Evolutionary conservation across 495 filamentous ascomycete genomes (phyloP).

Genomic region (Aspergillus ellipticus): DNA sequence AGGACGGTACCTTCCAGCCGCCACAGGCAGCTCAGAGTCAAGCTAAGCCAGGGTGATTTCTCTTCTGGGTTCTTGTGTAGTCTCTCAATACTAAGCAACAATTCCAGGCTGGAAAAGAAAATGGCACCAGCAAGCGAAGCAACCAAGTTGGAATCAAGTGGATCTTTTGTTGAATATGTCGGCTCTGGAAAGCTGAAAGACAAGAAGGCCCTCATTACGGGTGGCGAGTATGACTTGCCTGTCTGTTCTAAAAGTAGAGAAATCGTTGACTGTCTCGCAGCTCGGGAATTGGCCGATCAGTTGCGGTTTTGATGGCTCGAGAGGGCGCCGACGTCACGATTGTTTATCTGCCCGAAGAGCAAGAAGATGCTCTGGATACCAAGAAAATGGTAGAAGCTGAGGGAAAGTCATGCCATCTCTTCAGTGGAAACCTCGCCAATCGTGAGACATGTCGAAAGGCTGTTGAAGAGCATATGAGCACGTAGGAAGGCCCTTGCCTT

Average conservation of each 20-base stretch:
- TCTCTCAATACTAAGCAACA: background rate
- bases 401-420: slow-evolving; percentile 40
- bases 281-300: slow-evolving; percentile 51
- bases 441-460: slow-evolving; percentile 41
- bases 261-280: slow-evolving; percentile 18
- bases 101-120: slow-evolving; percentile 20
- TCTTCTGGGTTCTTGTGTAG: no score
- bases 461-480: slow-evolving; percentile 50
- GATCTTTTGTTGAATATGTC: slow-evolving; percentile 40
- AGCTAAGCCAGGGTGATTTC: slow-evolving; percentile 20
- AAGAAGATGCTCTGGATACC: slow-evolving; percentile 52
- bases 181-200: slow-evolving; percentile 48
- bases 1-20: slow-evolving; percentile 22
- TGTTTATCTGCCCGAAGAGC: slow-evolving; percentile 51
- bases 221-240: slow-evolving; percentile 43
- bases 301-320: slow-evolving; percentile 53
- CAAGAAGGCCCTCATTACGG: slow-evolving; percentile 53
- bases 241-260: background rate
- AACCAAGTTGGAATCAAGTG: slow-evolving; percentile 29
- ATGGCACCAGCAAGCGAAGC: slow-evolving; percentile 17
- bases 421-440: slow-evolving; percentile 48
- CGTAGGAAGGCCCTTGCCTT: slow-evolving; percentile 16
- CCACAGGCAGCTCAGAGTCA: slow-evolving; percentile 22
- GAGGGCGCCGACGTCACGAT: slow-evolving; percentile 56
- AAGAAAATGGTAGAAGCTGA: slow-evolving; percentile 50